Evolutionary conservation across 2,329 filamentous ascomycete species (phyloP).

Genomic region (Claviceps africana): DNA sequence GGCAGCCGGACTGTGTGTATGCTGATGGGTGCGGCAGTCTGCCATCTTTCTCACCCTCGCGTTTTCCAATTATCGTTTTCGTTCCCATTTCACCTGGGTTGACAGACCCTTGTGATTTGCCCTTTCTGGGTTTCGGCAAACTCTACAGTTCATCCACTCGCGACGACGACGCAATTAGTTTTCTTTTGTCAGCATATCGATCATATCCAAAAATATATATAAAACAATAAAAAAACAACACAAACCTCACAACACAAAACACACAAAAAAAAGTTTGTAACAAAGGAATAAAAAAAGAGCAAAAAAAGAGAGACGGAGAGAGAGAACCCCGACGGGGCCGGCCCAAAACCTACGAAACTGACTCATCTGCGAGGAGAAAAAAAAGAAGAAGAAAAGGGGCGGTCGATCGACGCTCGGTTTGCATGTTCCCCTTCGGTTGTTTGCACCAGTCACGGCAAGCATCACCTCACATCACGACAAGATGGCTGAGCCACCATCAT

Average conservation of each 20-base stretch:
- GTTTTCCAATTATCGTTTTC: not conserved
- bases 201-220: not conserved
- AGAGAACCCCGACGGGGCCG: not conserved
- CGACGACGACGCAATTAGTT: not conserved
- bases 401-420: not conserved
- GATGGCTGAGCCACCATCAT: slow-evolving; percentile 49
- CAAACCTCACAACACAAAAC: too few relatives aligned
- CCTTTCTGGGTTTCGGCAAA: not conserved
- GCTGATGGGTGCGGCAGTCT: not conserved
- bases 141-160: not conserved
- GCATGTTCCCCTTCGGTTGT: not conserved
- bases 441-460: not conserved
- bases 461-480: not conserved
- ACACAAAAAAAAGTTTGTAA: not conserved
- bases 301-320: not conserved
- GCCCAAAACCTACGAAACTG: not conserved
- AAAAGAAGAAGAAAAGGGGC: not conserved
- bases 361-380: not conserved
- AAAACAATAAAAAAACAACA: too few relatives aligned
- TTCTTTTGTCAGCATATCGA: slow-evolving; percentile 3
- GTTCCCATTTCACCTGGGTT: not conserved
- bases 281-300: not conserved
- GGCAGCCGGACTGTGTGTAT: not conserved
- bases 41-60: not conserved
- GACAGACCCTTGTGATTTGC: not conserved